Conservation (phyloP, 306 rosid genomes). For the Vigna radiata region DNA sequence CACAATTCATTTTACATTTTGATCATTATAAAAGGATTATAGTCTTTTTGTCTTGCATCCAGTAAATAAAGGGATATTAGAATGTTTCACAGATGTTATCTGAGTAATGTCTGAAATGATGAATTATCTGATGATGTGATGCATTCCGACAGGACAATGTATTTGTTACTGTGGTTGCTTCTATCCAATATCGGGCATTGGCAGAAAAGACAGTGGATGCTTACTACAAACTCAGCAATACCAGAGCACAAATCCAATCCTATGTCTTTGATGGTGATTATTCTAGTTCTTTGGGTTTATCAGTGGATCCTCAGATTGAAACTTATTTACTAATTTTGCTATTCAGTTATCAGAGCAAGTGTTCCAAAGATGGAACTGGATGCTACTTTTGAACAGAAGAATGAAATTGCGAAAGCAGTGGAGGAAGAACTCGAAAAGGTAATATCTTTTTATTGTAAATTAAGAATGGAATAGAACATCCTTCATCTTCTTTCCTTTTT, state of each 20-base stretch:
- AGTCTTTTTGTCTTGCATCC: no score
- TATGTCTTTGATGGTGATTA: conserved; percentile 80
- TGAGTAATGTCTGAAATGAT: no score
- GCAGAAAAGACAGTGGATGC: conserved; percentile 79
- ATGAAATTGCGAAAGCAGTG: conserved; percentile 81
- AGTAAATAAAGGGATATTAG: no score
- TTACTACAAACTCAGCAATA: conserved; percentile 78
- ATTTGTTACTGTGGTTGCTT: conserved; percentile 86
- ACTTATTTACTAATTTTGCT: conserved; percentile 7
- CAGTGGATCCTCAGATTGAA: neutral
- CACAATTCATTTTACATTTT: no score
- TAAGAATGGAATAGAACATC: neutral
- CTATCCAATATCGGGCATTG: conserved; percentile 79
- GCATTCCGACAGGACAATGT: conserved; percentile 76
- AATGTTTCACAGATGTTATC: no score
- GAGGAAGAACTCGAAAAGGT: conserved; percentile 86
- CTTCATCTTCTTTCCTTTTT: neutral
- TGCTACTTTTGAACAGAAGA: conserved; percentile 79
- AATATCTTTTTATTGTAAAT: neutral
- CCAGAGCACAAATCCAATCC: conserved; percentile 78
- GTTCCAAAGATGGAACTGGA: conserved; percentile 85
- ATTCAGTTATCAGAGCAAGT: conserved; percentile 73
- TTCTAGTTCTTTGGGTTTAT: neutral
- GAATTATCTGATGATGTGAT: no score
- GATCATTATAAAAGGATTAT: no score